Conservation (phyloP, 192 early-diverging fungal genomes). For the Tieghemiomyces parasiticus region DNA sequence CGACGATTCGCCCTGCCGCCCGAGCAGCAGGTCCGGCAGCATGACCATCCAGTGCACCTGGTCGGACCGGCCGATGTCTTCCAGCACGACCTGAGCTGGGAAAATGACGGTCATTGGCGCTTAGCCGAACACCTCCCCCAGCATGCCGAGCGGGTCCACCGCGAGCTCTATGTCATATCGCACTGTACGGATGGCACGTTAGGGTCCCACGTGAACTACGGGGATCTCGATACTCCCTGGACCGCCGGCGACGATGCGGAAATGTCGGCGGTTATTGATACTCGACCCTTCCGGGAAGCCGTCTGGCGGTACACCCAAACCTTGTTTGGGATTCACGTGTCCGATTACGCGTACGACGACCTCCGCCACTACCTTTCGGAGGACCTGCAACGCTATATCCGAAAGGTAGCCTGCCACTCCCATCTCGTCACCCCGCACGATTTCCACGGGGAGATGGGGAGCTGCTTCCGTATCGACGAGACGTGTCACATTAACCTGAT, state of each 20-base stretch:
- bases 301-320: not conserved
- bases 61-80: not conserved
- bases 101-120: not conserved
- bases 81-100: not conserved
- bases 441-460: not conserved
- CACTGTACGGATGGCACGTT: constrained; percentile 7
- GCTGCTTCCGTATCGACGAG: not conserved
- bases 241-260: too few species aligned
- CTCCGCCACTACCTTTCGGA: not conserved
- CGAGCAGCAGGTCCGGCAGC: not conserved
- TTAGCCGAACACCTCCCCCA: not conserved
- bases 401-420: not conserved
- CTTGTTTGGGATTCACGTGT: not conserved
- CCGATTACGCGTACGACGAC: not conserved
- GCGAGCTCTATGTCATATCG: not conserved
- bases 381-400: not conserved
- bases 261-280: not conserved
- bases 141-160: not conserved
- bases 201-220: too few species aligned
- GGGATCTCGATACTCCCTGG: too few species aligned
- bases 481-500: not conserved
- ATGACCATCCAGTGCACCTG: not conserved
- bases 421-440: not conserved
- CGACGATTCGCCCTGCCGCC: not conserved
- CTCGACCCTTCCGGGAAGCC: not conserved